These are phyloP conservation scores for Protea cynaroides DNA, from an alignment of 164 flowering plant genomes.

Conservation along the genomic window DNA sequence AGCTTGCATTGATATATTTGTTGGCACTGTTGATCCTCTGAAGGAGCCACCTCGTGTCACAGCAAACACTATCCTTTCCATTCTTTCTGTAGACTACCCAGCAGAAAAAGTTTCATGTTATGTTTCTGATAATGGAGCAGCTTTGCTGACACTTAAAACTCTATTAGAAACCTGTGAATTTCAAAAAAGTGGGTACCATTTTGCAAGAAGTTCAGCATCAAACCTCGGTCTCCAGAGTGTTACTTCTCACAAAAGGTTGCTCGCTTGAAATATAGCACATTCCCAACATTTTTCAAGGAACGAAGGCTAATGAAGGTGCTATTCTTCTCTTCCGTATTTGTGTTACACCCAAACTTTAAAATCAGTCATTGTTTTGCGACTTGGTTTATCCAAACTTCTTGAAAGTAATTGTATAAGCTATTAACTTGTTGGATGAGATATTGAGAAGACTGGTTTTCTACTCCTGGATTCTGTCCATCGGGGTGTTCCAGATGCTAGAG, in stretches of 20 bases:
- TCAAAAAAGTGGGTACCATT: constrained; percentile 19
- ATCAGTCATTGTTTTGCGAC: too few relatives aligned
- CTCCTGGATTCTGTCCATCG: too few relatives aligned
- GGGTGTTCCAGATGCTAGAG: too few relatives aligned
- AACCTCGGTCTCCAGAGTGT: constrained; percentile 17
- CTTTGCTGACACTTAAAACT: constrained; percentile 14
- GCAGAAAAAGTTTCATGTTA: too few relatives aligned
- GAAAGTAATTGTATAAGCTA: too few relatives aligned
- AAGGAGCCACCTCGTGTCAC: too few relatives aligned
- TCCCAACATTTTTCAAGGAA: constrained; percentile 16
- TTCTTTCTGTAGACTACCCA: constrained; percentile 20
- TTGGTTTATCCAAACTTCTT: too few relatives aligned
- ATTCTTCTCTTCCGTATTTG: not conserved
- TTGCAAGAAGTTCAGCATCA: constrained; percentile 15
- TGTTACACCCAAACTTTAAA: too few relatives aligned
- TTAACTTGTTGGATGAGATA: too few relatives aligned
- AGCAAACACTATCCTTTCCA: too few relatives aligned
- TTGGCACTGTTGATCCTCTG: too few relatives aligned
- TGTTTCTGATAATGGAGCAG: constrained; percentile 20
- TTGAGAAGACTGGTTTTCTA: too few relatives aligned
- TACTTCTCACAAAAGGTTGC: constrained; percentile 21
- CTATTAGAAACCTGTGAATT: constrained; percentile 16
- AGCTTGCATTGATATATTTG: constrained; percentile 14
- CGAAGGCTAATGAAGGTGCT: constrained; percentile 15
- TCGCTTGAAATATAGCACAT: constrained; percentile 7